phyloP scores from a whole-genome alignment of 1,284 basidiomycete genomes.

The Rhodotorula sp. region DNA sequence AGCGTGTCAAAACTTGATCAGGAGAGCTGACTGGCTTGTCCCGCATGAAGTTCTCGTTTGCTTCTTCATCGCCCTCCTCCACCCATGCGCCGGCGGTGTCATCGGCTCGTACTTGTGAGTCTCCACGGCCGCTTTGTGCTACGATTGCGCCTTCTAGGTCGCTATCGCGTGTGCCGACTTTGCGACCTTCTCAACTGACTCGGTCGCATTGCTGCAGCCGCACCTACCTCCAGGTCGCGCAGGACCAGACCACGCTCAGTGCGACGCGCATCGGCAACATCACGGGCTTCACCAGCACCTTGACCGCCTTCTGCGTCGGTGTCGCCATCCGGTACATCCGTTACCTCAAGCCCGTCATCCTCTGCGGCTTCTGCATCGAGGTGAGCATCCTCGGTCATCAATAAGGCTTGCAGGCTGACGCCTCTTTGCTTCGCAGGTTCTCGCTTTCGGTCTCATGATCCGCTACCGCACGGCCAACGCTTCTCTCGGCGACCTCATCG shows the following conservation, averaged over 20 bases:
- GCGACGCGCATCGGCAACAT: constrained; percentile 47
- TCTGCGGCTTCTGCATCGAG: constrained; percentile 48
- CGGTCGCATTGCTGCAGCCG: neutral
- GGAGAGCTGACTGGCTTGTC: no score
- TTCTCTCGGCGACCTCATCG: constrained; percentile 45
- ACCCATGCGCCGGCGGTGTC: constrained; percentile 49
- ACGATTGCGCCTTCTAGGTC: neutral
- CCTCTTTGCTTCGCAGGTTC: neutral
- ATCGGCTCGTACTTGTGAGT: constrained; percentile 48
- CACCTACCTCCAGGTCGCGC: constrained; percentile 44
- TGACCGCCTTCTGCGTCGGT: constrained; percentile 45
- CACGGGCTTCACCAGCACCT: constrained; percentile 45
- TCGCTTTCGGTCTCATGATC: constrained; percentile 49
- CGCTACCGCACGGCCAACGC: constrained; percentile 45
- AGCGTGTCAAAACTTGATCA: no score
- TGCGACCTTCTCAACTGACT: neutral
- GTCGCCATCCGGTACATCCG: constrained; percentile 39
- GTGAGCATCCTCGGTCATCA: constrained; percentile 1
- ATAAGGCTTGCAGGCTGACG: neutral
- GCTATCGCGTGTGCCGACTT: no score
- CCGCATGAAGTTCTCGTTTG: constrained; percentile 44
- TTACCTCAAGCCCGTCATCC: constrained; percentile 49
- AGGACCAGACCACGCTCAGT: constrained; percentile 43
- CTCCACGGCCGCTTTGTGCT: constrained; percentile 5
- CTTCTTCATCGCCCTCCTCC: constrained; percentile 47